A percentile compares a stretch with the other conserved stretches of the same genome.
phyloP scores from a whole-genome alignment of 352 stramenopile genomes.

The Phytopythium oedochilum region DNA sequence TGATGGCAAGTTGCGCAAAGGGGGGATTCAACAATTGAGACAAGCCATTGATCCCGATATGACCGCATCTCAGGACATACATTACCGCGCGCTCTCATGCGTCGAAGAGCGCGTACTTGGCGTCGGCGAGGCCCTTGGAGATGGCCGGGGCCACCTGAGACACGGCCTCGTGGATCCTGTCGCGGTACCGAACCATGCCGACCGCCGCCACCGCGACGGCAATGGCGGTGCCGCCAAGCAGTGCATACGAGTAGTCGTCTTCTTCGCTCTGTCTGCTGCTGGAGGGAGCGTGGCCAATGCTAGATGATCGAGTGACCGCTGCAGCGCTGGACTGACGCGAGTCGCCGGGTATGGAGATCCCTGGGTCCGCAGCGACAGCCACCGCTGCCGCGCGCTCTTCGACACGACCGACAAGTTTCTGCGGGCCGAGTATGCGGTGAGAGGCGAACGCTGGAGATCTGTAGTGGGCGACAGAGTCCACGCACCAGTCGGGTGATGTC shows the following conservation, averaged over 20 bases:
- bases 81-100: slow-evolving; percentile 13
- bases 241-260: slow-evolving; percentile 32
- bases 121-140: slow-evolving; percentile 52
- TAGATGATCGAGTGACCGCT: not conserved
- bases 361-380: not conserved
- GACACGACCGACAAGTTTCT: not conserved
- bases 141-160: slow-evolving; percentile 38
- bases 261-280: not conserved
- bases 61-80: slow-evolving; percentile 10
- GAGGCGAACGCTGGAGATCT: not conserved
- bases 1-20: slow-evolving; percentile 11
- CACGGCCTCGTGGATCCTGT: slow-evolving; percentile 40
- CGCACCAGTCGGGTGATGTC: slow-evolving; percentile 39
- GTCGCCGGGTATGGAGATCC: not conserved
- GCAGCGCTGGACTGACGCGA: not conserved
- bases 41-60: slow-evolving; percentile 53
- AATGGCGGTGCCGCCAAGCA: slow-evolving; percentile 46
- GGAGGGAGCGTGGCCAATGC: not conserved
- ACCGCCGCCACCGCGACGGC: slow-evolving; percentile 38
- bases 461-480: no score
- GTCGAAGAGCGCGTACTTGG: slow-evolving; percentile 64
- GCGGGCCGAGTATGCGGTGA: not conserved
- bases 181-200: slow-evolving; percentile 41
- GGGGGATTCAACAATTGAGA: no score
- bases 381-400: not conserved